phyloP scores from a whole-genome alignment of 2,329 filamentous ascomycete species.

The Cadophora luteo-olivacea region DNA sequence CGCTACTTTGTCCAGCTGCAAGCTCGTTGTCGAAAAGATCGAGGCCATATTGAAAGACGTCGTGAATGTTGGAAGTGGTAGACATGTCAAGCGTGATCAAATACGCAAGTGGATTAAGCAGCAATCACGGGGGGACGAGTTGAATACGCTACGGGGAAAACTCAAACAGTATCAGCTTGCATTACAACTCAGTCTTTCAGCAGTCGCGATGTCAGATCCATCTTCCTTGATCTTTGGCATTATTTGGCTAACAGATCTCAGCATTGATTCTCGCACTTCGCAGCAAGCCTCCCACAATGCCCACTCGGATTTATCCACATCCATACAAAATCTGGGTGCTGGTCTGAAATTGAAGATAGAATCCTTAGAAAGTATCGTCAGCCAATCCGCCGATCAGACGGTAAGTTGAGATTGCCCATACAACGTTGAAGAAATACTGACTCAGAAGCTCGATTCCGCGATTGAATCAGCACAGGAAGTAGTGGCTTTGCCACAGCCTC shows the following conservation, averaged over 20 bases:
- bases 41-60: slow-evolving; percentile 23
- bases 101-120: slow-evolving; percentile 27
- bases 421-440: slow-evolving; percentile 7
- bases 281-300: slow-evolving; percentile 23
- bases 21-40: slow-evolving; percentile 16
- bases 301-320: slow-evolving; percentile 19
- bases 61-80: slow-evolving; percentile 19
- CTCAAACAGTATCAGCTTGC: slow-evolving; percentile 19
- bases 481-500: slow-evolving; percentile 7
- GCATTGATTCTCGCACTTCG: slow-evolving; percentile 20
- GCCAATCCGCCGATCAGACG: slow-evolving; percentile 9
- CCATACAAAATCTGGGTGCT: slow-evolving; percentile 19
- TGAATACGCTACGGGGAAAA: slow-evolving; percentile 22
- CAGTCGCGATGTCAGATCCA: slow-evolving; percentile 16
- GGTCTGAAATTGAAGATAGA: slow-evolving; percentile 25
- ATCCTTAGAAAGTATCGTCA: slow-evolving; percentile 17
- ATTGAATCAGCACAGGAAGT: slow-evolving; percentile 23
- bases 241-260: slow-evolving; percentile 20
- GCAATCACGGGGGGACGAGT: slow-evolving; percentile 22
- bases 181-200: slow-evolving; percentile 24
- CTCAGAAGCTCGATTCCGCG: slow-evolving; percentile 16
- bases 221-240: slow-evolving; percentile 6
- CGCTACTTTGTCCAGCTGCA: slow-evolving; percentile 14
- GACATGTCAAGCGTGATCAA: slow-evolving; percentile 19
- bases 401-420: slow-evolving; percentile 5